Percentiles rank a stretch among this genome's conserved stretches.
phyloP scores from a whole-genome alignment of 768 basidiomycete genomes.

The Boletus barrowsii region DNA sequence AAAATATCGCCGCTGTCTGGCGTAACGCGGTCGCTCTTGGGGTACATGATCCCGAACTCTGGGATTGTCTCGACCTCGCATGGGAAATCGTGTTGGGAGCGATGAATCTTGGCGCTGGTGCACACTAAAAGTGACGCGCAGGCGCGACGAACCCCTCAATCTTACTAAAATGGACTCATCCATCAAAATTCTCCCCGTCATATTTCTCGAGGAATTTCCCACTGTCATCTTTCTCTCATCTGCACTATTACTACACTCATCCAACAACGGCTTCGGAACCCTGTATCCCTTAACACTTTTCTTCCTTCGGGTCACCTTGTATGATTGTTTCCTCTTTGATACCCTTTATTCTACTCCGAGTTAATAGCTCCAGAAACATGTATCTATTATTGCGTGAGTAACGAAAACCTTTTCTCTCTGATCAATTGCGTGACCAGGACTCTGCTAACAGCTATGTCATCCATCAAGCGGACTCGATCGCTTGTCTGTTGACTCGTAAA shows the following conservation, averaged over 20 bases:
- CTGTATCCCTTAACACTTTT: conserved; percentile 27
- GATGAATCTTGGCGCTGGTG: conserved; percentile 49
- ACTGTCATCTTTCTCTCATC: conserved; percentile 24
- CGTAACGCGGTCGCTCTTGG: conserved; percentile 70
- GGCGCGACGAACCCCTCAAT: conserved; percentile 17
- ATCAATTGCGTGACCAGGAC: background rate
- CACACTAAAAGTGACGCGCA: conserved; percentile 24
- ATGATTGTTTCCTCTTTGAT: conserved; percentile 20
- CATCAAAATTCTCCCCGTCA: conserved; percentile 7
- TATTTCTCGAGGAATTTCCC: conserved; percentile 20
- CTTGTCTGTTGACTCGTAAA: conserved; percentile 3
- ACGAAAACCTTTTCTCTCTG: conserved; percentile 5
- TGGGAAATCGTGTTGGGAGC: conserved; percentile 69
- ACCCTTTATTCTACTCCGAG: conserved; percentile 29
- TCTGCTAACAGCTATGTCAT: too few species aligned
- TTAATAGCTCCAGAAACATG: conserved; percentile 29
- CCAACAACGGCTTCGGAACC: conserved; percentile 18
- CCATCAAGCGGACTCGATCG: background rate
- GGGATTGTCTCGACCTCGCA: conserved; percentile 62
- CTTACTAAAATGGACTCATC: conserved; percentile 18
- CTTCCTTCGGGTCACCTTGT: conserved; percentile 16
- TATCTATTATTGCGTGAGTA: conserved; percentile 26
- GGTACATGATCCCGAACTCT: conserved; percentile 60
- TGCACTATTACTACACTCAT: conserved; percentile 19
- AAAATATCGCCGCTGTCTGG: conserved; percentile 64